Evolutionary conservation across 352 stramenopile genomes (phyloP), one percentile per base, ranked within the genome.

Genomic region (Pythium sp.): DNA sequence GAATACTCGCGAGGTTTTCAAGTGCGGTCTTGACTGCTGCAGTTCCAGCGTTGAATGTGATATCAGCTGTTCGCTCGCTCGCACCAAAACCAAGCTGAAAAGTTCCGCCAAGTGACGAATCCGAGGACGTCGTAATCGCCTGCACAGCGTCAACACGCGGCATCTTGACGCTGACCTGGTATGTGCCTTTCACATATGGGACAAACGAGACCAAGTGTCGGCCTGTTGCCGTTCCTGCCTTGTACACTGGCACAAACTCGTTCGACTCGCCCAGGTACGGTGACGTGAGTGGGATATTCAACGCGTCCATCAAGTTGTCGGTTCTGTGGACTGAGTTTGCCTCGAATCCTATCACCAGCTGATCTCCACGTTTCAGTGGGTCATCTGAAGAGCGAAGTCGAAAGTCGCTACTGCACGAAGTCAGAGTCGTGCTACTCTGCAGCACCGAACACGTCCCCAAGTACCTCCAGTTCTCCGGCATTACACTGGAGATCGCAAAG

Each of bases 101-200:
- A 0, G 72, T 72, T 4, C 92, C 89, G 12, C 87, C 79, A 2
- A 97, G 66, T 12, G 76, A 68, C 20, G 80, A 84, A 58, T 87
- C 76, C 0, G 77, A 69, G 6, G 56, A 54, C 3, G 81, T 89
- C 5, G 69, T 81, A 28, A 98, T 75, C 26, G 74, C 72, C 41
- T 96, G 82, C 6, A 98, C 85, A 62, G 93, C 89, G 51, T 81
- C 51, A 6, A 97, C 71, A 0, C 73, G 72, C n/a, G 91, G 89
- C 3, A 96, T 66, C 47, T 77, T 80, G 2, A 98, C 90, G 47
- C 84, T 87, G 20, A 99, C 72, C 22, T 81, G 62, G 74, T 99
- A 99, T 32, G 74, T 77, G 5, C 96, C 96, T 64, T 95, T 93
- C 22, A 98, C 89, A 24, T 90, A 83, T 0, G 94, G 93, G 24